Conservation (phyloP, 2,329 filamentous ascomycete genomes). For the Colletotrichum australisinense region DNA sequence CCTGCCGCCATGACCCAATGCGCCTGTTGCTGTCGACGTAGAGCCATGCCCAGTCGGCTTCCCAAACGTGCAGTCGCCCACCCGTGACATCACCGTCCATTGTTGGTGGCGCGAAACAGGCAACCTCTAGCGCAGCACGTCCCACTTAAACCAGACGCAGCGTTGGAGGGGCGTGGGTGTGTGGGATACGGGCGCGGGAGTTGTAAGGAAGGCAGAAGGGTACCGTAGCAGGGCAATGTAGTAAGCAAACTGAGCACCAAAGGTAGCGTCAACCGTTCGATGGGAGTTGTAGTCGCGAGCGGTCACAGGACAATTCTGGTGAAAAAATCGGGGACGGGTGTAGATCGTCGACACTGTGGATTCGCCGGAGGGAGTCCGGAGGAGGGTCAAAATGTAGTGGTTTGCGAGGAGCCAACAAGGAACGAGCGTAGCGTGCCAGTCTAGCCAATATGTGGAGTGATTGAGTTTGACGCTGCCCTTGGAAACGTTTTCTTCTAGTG, state of each 20-base stretch:
- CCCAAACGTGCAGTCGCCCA: constrained; percentile 21
- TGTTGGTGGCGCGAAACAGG: constrained; percentile 27
- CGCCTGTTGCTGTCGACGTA: neutral
- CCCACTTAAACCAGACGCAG: constrained; percentile 25
- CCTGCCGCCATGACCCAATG: neutral
- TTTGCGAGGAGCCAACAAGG: neutral
- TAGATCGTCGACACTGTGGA: constrained; percentile 6
- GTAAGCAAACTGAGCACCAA: constrained; percentile 2
- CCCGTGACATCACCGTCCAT: constrained; percentile 28
- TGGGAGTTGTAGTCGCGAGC: neutral
- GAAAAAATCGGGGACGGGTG: neutral
- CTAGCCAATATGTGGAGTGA: neutral
- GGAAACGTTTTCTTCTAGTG: neutral
- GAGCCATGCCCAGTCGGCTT: neutral
- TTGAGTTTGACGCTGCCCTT: neutral
- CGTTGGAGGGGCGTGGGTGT: neutral
- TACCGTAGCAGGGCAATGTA: neutral
- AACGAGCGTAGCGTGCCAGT: neutral
- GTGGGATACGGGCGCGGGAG: neutral
- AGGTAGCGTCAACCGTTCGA: constrained; percentile 13
- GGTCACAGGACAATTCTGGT: neutral
- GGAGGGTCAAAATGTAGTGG: constrained; percentile 5
- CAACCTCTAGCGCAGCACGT: constrained; percentile 30
- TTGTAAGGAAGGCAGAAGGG: neutral
- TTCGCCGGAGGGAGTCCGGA: constrained; percentile 25